phyloP scores from a whole-genome alignment of 495 filamentous ascomycete species.

The Aspergillus indologenus region DNA sequence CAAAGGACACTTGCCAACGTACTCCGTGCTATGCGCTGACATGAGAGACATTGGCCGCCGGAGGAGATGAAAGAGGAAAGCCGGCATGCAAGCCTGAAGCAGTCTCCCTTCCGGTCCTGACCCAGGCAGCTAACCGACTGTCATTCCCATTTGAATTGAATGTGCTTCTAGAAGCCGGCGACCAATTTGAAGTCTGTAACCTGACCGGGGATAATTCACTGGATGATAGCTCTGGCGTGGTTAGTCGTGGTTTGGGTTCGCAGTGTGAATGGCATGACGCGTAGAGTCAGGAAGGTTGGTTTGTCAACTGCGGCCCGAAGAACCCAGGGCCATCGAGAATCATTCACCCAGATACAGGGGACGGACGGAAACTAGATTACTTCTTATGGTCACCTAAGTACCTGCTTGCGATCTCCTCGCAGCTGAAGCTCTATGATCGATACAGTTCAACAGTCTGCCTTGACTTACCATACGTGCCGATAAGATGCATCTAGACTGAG shows the following conservation, averaged over 20 bases:
- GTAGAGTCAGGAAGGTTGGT: not conserved
- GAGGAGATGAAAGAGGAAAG: constrained; percentile 22
- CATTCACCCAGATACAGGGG: too few relatives aligned
- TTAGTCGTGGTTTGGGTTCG: too few relatives aligned
- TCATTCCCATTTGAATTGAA: not conserved
- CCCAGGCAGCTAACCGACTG: not conserved
- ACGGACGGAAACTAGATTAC: too few relatives aligned
- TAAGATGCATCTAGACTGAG: not conserved
- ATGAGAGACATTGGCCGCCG: constrained; percentile 13
- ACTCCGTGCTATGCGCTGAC: not conserved
- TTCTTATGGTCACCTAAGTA: too few relatives aligned
- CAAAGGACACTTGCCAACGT: not conserved
- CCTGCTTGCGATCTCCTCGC: too few relatives aligned
- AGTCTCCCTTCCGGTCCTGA: not conserved
- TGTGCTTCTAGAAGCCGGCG: not conserved
- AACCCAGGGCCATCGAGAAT: not conserved
- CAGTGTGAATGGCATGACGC: not conserved
- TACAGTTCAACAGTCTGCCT: not conserved
- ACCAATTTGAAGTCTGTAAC: too few relatives aligned
- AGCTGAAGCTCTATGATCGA: too few relatives aligned
- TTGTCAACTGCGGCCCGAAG: not conserved
- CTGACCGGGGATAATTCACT: too few relatives aligned
- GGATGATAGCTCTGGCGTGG: too few relatives aligned
- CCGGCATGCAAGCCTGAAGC: constrained; percentile 15
- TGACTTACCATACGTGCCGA: not conserved